phyloP scores from a whole-genome alignment of 2,329 filamentous ascomycete genomes.

The Phyllosticta paracitricarpa region DNA sequence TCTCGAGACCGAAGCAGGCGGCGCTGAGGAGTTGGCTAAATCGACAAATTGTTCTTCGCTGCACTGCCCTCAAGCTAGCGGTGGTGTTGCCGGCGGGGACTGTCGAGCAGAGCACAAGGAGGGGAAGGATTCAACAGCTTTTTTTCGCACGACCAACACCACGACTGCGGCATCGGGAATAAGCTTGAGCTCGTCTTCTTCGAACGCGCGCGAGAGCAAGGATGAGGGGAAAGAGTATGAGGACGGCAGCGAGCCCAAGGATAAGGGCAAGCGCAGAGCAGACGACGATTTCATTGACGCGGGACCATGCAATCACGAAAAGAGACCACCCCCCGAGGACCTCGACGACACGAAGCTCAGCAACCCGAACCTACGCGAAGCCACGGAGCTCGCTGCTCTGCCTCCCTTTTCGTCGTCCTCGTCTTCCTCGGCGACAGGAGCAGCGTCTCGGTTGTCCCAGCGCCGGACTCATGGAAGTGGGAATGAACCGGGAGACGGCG shows the following conservation, averaged over 20 bases:
- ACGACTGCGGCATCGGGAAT: too few relatives aligned
- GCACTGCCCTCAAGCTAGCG: too few relatives aligned
- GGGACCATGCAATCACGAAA: neutral
- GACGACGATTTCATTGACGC: neutral
- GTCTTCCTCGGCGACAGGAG: neutral
- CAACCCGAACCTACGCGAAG: slow-evolving; percentile 6
- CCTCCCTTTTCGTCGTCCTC: neutral
- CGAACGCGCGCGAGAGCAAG: neutral
- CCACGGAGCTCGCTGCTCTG: slow-evolving; percentile 1
- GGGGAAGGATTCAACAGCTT: too few relatives aligned
- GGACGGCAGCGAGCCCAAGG: neutral
- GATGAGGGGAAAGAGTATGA: neutral
- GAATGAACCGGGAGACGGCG: neutral
- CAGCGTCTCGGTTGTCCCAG: neutral
- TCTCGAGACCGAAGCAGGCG: neutral
- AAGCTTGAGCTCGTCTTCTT: neutral
- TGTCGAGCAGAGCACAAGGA: too few relatives aligned
- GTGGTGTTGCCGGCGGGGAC: too few relatives aligned
- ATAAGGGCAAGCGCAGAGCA: neutral
- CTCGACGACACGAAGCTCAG: slow-evolving; percentile 1
- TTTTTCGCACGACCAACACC: too few relatives aligned
- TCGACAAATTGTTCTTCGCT: too few relatives aligned
- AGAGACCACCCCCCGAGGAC: neutral
- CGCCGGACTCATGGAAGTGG: neutral
- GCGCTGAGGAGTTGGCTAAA: too few relatives aligned